Conservation (phyloP, 2,329 filamentous ascomycete genomes). For the Pseudocercospora fuligena region DNA sequence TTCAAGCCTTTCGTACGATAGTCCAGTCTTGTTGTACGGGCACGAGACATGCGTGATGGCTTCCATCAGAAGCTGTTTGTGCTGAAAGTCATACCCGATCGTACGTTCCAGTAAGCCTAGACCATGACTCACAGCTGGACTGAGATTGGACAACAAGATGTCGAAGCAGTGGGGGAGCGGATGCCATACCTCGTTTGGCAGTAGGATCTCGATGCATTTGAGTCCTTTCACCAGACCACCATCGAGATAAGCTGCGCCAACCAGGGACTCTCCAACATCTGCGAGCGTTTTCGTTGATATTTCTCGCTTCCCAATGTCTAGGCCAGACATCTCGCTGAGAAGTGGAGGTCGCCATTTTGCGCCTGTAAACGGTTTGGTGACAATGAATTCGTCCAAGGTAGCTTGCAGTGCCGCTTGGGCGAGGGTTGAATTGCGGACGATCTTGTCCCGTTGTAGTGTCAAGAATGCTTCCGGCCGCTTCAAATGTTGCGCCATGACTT, state of each 20-base stretch:
- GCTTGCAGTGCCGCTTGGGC: conserved; percentile 65
- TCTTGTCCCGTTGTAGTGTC: conserved; percentile 66
- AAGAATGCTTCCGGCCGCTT: conserved; percentile 79
- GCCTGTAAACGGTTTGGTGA: conserved; percentile 69
- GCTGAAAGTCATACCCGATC: conserved; percentile 72
- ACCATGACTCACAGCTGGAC: conserved; percentile 47
- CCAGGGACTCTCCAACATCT: conserved; percentile 83
- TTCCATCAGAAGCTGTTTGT: conserved; percentile 72
- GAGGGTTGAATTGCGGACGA: conserved; percentile 75
- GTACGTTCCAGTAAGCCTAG: conserved; percentile 64
- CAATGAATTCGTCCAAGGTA: conserved; percentile 74
- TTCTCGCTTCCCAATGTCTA: conserved; percentile 38
- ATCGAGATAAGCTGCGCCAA: conserved; percentile 74
- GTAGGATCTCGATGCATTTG: conserved; percentile 67
- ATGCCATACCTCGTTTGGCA: conserved; percentile 56
- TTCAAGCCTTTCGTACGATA: conserved; percentile 76
- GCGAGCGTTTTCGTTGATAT: conserved; percentile 81
- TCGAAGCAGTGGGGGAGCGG: conserved; percentile 19
- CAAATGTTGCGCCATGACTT: conserved; percentile 65
- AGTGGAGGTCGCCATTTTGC: conserved; percentile 74
- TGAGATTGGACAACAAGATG: conserved; percentile 48
- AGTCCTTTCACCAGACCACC: conserved; percentile 69
- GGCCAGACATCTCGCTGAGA: conserved; percentile 49
- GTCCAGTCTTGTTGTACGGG: conserved; percentile 46
- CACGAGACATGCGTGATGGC: conserved; percentile 73